Conservation (phyloP, 495 filamentous ascomycete species). For the Cladorrhinum samala region DNA sequence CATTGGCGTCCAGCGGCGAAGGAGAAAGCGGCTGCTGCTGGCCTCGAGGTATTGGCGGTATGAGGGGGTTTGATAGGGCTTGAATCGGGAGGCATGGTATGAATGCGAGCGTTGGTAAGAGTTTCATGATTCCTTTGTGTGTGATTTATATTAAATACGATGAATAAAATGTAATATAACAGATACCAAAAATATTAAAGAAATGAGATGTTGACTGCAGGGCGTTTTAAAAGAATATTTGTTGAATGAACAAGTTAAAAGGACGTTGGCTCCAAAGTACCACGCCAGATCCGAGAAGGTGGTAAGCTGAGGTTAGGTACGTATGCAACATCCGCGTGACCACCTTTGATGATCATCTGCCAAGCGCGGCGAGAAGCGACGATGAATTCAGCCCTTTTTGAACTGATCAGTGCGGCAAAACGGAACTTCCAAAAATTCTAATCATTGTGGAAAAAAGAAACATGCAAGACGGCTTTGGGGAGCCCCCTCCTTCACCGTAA, state of each 20-base stretch:
- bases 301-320: too few species aligned
- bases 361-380: conserved; percentile 1
- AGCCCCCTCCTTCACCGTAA: neutral
- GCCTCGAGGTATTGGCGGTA: neutral
- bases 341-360: conserved; percentile 3
- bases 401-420: neutral
- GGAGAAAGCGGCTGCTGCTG: neutral
- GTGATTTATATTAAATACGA: neutral
- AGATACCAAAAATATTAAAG: too few species aligned
- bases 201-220: too few species aligned
- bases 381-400: neutral
- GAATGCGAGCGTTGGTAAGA: neutral
- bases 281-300: too few species aligned
- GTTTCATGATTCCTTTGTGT: neutral
- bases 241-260: too few species aligned
- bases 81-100: neutral
- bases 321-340: conserved; percentile 17
- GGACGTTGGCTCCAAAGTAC: too few species aligned
- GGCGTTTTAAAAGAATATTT: too few species aligned
- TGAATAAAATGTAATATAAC: neutral
- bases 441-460: neutral
- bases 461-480: neutral
- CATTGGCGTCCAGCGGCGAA: neutral
- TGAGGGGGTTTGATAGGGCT: neutral
- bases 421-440: too few species aligned